Conservation (phyloP, 148 eudicot species). For the Oxyria digyna region DNA sequence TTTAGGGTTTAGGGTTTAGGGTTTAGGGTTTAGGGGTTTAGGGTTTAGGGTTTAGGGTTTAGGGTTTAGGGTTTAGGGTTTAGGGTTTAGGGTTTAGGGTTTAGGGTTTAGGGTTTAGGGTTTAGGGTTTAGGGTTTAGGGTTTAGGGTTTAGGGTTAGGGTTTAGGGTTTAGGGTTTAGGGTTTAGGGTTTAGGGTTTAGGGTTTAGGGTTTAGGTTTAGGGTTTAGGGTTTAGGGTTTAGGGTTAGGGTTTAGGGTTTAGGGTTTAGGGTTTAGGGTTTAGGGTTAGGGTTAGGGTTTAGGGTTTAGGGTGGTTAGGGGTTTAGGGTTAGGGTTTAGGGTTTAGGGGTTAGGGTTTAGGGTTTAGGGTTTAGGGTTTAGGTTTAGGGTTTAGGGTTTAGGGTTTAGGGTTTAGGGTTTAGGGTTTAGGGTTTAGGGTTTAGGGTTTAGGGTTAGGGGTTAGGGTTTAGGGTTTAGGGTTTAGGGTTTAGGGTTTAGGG, state of each 20-base stretch:
- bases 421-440: too few relatives aligned
- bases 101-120: constrained; percentile 4
- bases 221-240: constrained; percentile 13
- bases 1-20: constrained; percentile 9
- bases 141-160: constrained; percentile 9
- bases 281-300: constrained; percentile 5
- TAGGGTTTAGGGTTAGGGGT: too few relatives aligned
- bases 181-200: constrained; percentile 9
- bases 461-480: too few relatives aligned
- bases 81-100: constrained; percentile 1
- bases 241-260: constrained; percentile 10
- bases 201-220: background rate
- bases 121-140: constrained; percentile 10
- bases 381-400: too few relatives aligned
- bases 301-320: background rate
- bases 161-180: constrained; percentile 3
- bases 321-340: constrained; percentile 2
- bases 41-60: background rate
- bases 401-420: too few relatives aligned
- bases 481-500: too few relatives aligned
- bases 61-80: background rate
- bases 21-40: too few relatives aligned
- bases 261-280: constrained; percentile 6
- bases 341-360: constrained; percentile 10
- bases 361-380: constrained; percentile 8